These are phyloP conservation scores for Blastomyces percursus DNA, from an alignment of 2,329 filamentous ascomycete species.

Conservation along the genomic window DNA sequence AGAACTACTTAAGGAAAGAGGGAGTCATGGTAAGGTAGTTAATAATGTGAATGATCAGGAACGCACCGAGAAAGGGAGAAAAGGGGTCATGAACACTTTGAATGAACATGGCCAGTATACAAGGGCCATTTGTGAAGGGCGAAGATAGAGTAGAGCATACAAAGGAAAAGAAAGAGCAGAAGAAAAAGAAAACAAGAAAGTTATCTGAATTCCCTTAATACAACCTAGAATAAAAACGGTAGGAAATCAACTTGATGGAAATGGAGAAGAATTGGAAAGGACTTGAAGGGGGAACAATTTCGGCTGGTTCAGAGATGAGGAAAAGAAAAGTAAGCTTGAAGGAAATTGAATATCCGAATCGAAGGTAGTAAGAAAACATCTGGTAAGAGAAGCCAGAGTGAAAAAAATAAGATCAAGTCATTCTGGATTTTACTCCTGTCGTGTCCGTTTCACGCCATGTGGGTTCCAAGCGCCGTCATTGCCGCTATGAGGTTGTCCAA, in stretches of 20 bases:
- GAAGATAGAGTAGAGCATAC: background rate
- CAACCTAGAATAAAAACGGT: constrained; percentile 6
- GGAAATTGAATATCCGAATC: background rate
- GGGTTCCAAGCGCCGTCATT: constrained; percentile 63
- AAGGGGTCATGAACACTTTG: background rate
- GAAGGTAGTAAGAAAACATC: background rate
- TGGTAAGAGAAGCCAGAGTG: background rate
- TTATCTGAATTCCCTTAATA: constrained; percentile 7
- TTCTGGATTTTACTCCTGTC: constrained; percentile 48
- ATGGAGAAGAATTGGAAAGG: background rate
- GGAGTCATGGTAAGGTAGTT: background rate
- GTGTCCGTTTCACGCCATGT: constrained; percentile 66
- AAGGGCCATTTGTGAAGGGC: background rate
- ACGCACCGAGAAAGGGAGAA: background rate
- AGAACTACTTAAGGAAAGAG: background rate
- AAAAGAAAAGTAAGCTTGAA: background rate
- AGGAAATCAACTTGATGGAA: background rate
- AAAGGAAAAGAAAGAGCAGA: background rate
- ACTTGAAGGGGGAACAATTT: background rate
- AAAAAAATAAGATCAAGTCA: background rate
- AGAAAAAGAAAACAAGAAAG: background rate
- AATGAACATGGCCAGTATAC: background rate
- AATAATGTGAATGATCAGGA: background rate
- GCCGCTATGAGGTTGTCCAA: constrained; percentile 42
- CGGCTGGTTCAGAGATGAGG: background rate